A percentile compares a stretch with the other conserved stretches of the same genome.
Conservation (phyloP, 306 rosid genomes). For the Carpinus fangiana region DNA sequence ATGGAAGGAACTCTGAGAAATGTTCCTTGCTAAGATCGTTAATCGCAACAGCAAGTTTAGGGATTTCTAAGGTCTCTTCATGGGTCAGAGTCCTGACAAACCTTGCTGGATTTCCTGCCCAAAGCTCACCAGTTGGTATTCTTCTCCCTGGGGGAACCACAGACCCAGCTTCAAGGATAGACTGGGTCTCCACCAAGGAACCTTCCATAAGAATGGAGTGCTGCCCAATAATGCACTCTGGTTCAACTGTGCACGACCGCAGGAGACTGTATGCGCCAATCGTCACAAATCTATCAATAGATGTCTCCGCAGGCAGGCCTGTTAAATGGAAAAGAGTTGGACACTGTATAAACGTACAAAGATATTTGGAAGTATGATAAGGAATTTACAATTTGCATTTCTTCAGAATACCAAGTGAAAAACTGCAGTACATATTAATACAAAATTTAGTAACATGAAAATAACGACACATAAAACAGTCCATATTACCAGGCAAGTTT, state of each 20-base stretch:
- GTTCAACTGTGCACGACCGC: slow-evolving; percentile 96
- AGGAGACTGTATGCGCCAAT: slow-evolving; percentile 89
- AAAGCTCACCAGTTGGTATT: slow-evolving; percentile 91
- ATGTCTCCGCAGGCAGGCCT: slow-evolving; percentile 96
- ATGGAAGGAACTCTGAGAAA: slow-evolving; percentile 85
- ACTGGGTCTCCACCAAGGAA: slow-evolving; percentile 85
- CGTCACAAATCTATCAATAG: slow-evolving; percentile 82
- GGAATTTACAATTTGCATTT: not conserved
- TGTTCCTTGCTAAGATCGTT: slow-evolving; percentile 86
- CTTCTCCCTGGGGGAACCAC: slow-evolving; percentile 96
- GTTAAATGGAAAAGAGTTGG: slow-evolving; percentile 35
- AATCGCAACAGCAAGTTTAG: slow-evolving; percentile 93
- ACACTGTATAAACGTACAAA: slow-evolving; percentile 16
- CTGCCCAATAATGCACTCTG: slow-evolving; percentile 97
- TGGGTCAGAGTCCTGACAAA: slow-evolving; percentile 79
- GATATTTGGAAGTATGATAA: slow-evolving; percentile 9
- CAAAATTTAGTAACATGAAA: not conserved
- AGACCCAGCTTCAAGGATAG: slow-evolving; percentile 98
- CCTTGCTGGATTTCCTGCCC: slow-evolving; percentile 99
- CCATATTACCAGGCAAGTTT: not conserved
- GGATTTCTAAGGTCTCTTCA: slow-evolving; percentile 95
- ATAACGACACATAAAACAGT: slow-evolving; percentile 13
- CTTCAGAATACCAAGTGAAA: slow-evolving; percentile 9
- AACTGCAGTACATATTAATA: slow-evolving; percentile 4
- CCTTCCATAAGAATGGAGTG: slow-evolving; percentile 99